Conservation (phyloP, 495 filamentous ascomycete genomes). For the Sabuloglossum arenarium region DNA sequence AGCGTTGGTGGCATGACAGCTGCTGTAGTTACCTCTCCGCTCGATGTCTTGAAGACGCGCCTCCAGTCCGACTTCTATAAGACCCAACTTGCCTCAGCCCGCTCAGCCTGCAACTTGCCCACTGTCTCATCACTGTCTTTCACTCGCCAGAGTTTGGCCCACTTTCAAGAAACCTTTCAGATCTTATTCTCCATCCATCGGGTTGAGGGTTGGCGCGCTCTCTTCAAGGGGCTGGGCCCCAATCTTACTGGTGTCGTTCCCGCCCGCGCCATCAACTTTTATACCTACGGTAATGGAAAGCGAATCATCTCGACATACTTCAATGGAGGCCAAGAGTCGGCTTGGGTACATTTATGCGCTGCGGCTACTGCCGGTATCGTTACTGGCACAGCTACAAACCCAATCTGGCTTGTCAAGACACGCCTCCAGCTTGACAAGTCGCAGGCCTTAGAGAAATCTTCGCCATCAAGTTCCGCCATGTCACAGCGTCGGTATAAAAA, state of each 20-base stretch:
- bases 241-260: slow-evolving; percentile 77
- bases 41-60: slow-evolving; percentile 80
- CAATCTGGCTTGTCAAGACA: slow-evolving; percentile 87
- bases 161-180: slow-evolving; percentile 58
- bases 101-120: slow-evolving; percentile 25
- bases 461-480: slow-evolving; percentile 14
- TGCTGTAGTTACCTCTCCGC: slow-evolving; percentile 63
- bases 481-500: slow-evolving; percentile 50
- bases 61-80: slow-evolving; percentile 87
- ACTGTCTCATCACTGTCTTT: slow-evolving; percentile 24
- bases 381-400: slow-evolving; percentile 73
- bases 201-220: slow-evolving; percentile 57
- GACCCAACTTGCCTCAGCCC: slow-evolving; percentile 29
- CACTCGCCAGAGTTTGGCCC: slow-evolving; percentile 28
- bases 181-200: slow-evolving; percentile 60
- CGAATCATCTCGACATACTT: slow-evolving; percentile 44
- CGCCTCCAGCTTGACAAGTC: slow-evolving; percentile 70
- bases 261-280: slow-evolving; percentile 75
- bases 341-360: slow-evolving; percentile 50
- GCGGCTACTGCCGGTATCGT: slow-evolving; percentile 55
- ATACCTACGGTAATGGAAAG: slow-evolving; percentile 76
- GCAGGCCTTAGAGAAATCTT: slow-evolving; percentile 21
- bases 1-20: slow-evolving; percentile 78
- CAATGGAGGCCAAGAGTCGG: slow-evolving; percentile 41
- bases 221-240: slow-evolving; percentile 78